Evolutionary conservation across 768 basidiomycete genomes (phyloP), one percentile per base, ranked within the genome.

Genomic region (Collybia sordida): DNA sequence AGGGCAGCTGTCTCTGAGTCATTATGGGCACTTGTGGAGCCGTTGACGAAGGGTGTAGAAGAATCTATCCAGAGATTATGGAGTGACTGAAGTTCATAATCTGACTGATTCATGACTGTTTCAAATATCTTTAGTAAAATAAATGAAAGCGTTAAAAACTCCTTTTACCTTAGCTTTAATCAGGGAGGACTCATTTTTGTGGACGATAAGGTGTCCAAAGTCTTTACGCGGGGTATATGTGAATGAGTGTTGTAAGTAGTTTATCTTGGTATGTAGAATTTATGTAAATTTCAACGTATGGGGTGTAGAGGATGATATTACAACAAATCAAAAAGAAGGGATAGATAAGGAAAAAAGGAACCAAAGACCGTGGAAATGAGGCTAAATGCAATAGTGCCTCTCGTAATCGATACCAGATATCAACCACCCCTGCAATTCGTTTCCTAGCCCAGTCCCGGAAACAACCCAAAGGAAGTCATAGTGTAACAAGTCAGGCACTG

Each of bases 21-120:
- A 22, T 66, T 90, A 3, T 89, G 85, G 86, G 54, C 45, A 22
- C 61, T 67, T 14, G 74, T 86, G 12, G 63, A 73, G 44, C 72
- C 77, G 3, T 60, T 84, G 5, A 58, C 66, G 12, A 58, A 56
- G 15, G 73, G 74, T 0, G 56, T 77, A 4, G 64, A 74, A 12
- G 58, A 53, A 3, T 74, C 79, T 0, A 55, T 85, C n/a, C 57
- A 58, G n/a, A 71, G 64, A 56, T 62, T 89, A 35, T 88, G 85
- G 86, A 66, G 45, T 11, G 62, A 63, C 54, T 57, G 58, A 40
- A 27, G 55, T 43, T 49, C 22, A 25, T 24, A 40, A 34, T 31
- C 31, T 31, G 5, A 6, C 9, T 6, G 31, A 31, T 7, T 31
- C 31, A 4, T 21, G 14, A 25, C 17, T 35, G 14, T 9, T n/a